Conservation (phyloP, 2,329 filamentous ascomycete genomes). For the Trichophyton verrucosum region DNA sequence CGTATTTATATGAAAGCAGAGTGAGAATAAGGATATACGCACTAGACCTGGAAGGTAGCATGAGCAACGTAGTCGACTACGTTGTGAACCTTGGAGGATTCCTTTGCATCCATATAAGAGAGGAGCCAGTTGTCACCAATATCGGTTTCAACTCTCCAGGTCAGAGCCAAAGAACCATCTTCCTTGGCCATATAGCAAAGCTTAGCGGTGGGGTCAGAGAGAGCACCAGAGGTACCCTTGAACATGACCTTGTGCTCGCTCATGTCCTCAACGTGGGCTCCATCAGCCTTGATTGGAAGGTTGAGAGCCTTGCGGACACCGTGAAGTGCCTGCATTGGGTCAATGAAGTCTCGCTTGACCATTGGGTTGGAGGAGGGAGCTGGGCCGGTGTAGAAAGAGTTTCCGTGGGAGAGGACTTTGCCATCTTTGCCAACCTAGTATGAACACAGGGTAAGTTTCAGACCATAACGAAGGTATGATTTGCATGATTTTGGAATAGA, state of each 20-base stretch:
- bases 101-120: conserved; percentile 12
- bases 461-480: neutral
- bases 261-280: conserved; percentile 5
- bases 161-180: conserved; percentile 9
- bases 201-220: conserved; percentile 9
- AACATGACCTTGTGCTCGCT: conserved; percentile 9
- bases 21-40: neutral
- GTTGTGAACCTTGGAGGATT: conserved; percentile 7
- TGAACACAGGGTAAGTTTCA: neutral
- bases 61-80: conserved; percentile 12
- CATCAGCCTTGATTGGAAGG: conserved; percentile 8
- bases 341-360: conserved; percentile 6
- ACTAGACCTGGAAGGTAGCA: conserved; percentile 11
- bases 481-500: no score
- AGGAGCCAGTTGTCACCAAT: conserved; percentile 13
- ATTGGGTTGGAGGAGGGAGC: conserved; percentile 7
- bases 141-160: conserved; percentile 12
- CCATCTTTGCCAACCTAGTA: conserved; percentile 7
- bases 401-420: conserved; percentile 11
- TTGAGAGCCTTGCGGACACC: conserved; percentile 7
- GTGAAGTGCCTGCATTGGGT: conserved; percentile 10
- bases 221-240: conserved; percentile 11
- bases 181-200: conserved; percentile 11
- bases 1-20: neutral
- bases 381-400: conserved; percentile 11